Conservation (phyloP, 2,329 filamentous ascomycete genomes). For the Celoporthe dispersa region DNA sequence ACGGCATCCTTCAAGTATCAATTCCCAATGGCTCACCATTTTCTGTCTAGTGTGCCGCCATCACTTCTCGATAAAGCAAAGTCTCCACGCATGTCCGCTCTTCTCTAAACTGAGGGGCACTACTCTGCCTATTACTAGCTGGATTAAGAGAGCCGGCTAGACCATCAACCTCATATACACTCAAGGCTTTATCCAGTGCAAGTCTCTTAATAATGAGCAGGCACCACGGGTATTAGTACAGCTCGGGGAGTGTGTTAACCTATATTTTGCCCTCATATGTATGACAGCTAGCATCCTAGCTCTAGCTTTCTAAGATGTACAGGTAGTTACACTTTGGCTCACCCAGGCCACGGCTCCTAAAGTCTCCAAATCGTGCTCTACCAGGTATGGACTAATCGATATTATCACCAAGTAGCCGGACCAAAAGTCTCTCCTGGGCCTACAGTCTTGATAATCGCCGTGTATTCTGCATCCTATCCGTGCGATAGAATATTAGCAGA, state of each 20-base stretch:
- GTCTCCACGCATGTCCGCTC: too few relatives aligned
- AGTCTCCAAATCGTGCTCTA: neutral
- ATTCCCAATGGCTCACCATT: too few relatives aligned
- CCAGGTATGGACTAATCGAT: neutral
- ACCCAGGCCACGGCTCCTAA: neutral
- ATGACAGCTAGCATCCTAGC: neutral
- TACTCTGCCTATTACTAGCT: too few relatives aligned
- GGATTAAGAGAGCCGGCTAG: too few relatives aligned
- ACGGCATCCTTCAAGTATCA: too few relatives aligned
- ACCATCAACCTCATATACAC: too few relatives aligned
- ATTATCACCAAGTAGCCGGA: slow-evolving; percentile 41
- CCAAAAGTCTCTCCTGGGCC: slow-evolving; percentile 42
- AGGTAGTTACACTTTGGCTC: neutral
- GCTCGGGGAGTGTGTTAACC: neutral
- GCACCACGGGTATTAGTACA: too few relatives aligned
- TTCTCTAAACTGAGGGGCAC: too few relatives aligned
- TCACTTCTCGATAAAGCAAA: too few relatives aligned
- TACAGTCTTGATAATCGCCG: slow-evolving; percentile 35
- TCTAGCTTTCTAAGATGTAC: neutral
- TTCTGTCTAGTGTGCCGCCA: too few relatives aligned
- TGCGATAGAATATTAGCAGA: neutral
- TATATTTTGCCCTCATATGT: neutral
- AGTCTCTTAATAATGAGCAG: too few relatives aligned
- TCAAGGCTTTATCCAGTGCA: too few relatives aligned
- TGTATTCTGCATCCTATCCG: slow-evolving; percentile 1